Evolutionary conservation across 1,284 basidiomycete genomes (phyloP), one percentile per base, ranked within the genome.

Genomic region (Exsudoporus floridanus): DNA sequence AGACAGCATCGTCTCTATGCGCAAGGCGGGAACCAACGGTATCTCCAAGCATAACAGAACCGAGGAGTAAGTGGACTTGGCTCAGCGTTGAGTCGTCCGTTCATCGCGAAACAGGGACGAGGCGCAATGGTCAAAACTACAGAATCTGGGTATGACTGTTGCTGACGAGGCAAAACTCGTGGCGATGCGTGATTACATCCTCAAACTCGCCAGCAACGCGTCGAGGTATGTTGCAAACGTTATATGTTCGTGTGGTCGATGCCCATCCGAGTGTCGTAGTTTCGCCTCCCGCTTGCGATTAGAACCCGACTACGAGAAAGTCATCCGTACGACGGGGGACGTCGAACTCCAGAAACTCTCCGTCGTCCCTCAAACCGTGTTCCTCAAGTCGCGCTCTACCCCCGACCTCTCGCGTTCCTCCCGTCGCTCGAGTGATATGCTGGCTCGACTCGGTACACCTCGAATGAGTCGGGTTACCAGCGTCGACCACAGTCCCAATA

Each of bases 331-430:
- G 9, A 83, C 78, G 10, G 79, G 79, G 10, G 81, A 84, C 35
- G 77, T 91, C 31, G 88, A 90, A 59, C 74, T 92, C 37, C 86
- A 90, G 68, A 90, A 92, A 66, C 80, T 95, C 38, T 86, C 89
- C 4, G 89, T 98, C n/a, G 91, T 94, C 0, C 94, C 94, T 6
- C 93, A 94, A 57, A 99, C 95, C 0, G 90, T 99, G 21, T 98
- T 99, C 72, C 79, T 99, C 60, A 92, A 85, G 57, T 70, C 79
- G 27, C 69, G 74, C 28, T 66, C 69, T 19, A 34, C 21, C n/a
- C 47, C 74, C 5, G 82, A 83, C 5, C 49, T 67, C 18, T 59
- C 70, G 6, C 77, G 75, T 35, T 62, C 70, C 7, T 65, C 72
- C 23, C 73, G 74, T 12, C 54, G 56, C 37, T 59, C 63, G 30